Evolutionary conservation across 169 alveolate genomes (phyloP).

Genomic region (Ichthyophthirius multifiliis): DNA sequence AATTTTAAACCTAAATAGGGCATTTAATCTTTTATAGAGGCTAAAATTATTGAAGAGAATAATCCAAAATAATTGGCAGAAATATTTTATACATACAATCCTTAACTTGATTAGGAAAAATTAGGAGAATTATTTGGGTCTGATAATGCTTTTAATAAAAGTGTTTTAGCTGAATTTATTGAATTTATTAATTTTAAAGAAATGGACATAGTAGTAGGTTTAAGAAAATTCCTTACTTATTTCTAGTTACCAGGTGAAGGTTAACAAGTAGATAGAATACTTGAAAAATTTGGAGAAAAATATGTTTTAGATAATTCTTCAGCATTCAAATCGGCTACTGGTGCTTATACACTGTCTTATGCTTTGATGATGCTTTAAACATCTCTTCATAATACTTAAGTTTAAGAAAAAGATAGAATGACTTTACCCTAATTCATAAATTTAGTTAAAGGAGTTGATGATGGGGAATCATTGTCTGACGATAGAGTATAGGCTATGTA

Average conservation of each 20-base stretch:
- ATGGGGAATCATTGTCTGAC: slow-evolving; percentile 59
- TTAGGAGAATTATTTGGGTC: slow-evolving; percentile 88
- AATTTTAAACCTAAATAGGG: slow-evolving; percentile 82
- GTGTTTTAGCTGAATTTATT: slow-evolving; percentile 75
- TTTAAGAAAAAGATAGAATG: slow-evolving; percentile 64
- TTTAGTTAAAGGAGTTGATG: slow-evolving; percentile 50
- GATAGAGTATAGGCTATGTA: slow-evolving; percentile 70
- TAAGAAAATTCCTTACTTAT: slow-evolving; percentile 83
- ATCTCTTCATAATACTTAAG: slow-evolving; percentile 87
- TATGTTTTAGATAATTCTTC: slow-evolving; percentile 87
- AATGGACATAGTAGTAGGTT: slow-evolving; percentile 73
- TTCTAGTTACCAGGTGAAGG: slow-evolving; percentile 96
- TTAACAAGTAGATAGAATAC: slow-evolving; percentile 90
- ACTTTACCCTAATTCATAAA: slow-evolving; percentile 23
- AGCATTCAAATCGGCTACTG: slow-evolving; percentile 83
- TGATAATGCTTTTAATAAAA: slow-evolving; percentile 67
- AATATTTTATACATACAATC: slow-evolving; percentile 66
- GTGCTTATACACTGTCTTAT: slow-evolving; percentile 88
- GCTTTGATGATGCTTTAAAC: slow-evolving; percentile 92
- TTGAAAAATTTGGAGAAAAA: slow-evolving; percentile 91
- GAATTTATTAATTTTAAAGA: slow-evolving; percentile 76
- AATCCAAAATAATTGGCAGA: slow-evolving; percentile 66
- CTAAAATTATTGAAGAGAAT: slow-evolving; percentile 53
- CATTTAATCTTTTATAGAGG: slow-evolving; percentile 53
- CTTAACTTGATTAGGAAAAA: slow-evolving; percentile 67